A percentile compares a stretch with the other conserved stretches of the same genome.
Evolutionary conservation across 2,329 filamentous ascomycete species (phyloP).

Genomic region (Penicillium concentricum): DNA sequence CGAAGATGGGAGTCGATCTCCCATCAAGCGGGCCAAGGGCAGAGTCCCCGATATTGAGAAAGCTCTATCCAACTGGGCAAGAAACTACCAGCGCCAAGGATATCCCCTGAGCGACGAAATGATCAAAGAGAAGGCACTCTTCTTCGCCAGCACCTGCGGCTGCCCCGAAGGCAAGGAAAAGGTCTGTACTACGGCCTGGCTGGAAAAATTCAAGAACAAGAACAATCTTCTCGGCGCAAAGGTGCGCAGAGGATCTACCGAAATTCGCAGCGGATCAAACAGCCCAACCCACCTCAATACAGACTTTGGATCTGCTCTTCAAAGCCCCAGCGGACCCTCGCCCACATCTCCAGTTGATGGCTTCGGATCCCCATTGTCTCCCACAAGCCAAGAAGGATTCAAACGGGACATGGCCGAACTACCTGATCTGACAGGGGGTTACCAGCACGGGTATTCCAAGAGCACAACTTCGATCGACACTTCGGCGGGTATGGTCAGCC

Average conservation of each 20-base stretch:
- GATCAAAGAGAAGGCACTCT: slow-evolving; percentile 78
- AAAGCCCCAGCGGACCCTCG: slow-evolving; percentile 67
- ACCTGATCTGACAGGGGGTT: slow-evolving; percentile 60
- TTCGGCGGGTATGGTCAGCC: slow-evolving; percentile 68
- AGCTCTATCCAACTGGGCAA: slow-evolving; percentile 81
- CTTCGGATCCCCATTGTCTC: slow-evolving; percentile 67
- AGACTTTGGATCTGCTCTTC: slow-evolving; percentile 56
- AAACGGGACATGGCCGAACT: slow-evolving; percentile 61
- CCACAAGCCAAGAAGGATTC: slow-evolving; percentile 67
- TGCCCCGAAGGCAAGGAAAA: slow-evolving; percentile 70
- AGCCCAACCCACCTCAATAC: slow-evolving; percentile 58
- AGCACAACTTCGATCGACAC: slow-evolving; percentile 65
- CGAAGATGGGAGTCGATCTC: slow-evolving; percentile 75
- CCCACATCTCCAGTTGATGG: slow-evolving; percentile 66
- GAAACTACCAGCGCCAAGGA: slow-evolving; percentile 76
- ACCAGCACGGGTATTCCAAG: slow-evolving; percentile 65
- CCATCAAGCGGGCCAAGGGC: slow-evolving; percentile 77
- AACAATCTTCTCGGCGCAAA: slow-evolving; percentile 61
- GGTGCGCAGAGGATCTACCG: slow-evolving; percentile 53
- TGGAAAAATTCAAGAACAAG: slow-evolving; percentile 95
- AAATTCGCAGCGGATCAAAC: slow-evolving; percentile 65
- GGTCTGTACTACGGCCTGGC: slow-evolving; percentile 72
- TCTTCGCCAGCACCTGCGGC: slow-evolving; percentile 73
- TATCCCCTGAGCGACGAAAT: slow-evolving; percentile 72
- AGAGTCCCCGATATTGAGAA: slow-evolving; percentile 90